Percentiles rank a stretch among this genome's conserved stretches.
These are phyloP conservation scores for Nakazawaea populi DNA, from an alignment of 805 yeast species.

Conservation along the genomic window DNA sequence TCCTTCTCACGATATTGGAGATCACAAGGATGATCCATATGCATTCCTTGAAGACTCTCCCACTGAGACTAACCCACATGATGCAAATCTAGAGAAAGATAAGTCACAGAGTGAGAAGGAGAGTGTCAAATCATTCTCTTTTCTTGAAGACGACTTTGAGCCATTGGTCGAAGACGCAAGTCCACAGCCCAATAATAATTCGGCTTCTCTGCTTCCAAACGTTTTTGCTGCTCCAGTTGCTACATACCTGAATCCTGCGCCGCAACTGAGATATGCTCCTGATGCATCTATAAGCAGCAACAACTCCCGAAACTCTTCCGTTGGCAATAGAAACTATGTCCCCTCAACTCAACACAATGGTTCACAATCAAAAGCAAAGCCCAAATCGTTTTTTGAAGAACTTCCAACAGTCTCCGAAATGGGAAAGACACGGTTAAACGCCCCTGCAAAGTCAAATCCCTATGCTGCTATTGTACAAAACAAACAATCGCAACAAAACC, in stretches of 20 bases:
- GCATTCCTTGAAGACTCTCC: slow-evolving; percentile 7
- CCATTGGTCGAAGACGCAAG: neutral
- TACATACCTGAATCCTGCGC: neutral
- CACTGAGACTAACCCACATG: neutral
- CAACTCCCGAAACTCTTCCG: neutral
- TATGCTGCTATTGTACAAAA: slow-evolving; percentile 5
- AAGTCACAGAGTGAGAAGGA: neutral
- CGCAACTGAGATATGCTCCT: neutral
- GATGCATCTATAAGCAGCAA: neutral
- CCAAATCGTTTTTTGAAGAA: slow-evolving; percentile 8
- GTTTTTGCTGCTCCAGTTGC: neutral
- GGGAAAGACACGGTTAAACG: neutral
- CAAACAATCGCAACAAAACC: neutral
- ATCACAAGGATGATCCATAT: neutral
- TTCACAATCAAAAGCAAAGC: neutral
- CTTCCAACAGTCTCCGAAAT: slow-evolving; percentile 6
- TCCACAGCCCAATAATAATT: too few species aligned
- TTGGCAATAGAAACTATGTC: neutral
- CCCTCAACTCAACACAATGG: neutral
- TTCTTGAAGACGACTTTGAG: slow-evolving; percentile 6
- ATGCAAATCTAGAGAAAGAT: neutral
- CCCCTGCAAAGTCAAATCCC: slow-evolving; percentile 6
- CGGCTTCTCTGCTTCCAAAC: too few species aligned
- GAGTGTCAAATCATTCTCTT: slow-evolving; percentile 5
- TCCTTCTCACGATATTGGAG: neutral